A percentile compares a stretch with the other conserved stretches of the same genome.
These are phyloP conservation scores for Triticum aestivum DNA, from an alignment of 176 grass and related monocot species.

Conservation along the genomic window DNA sequence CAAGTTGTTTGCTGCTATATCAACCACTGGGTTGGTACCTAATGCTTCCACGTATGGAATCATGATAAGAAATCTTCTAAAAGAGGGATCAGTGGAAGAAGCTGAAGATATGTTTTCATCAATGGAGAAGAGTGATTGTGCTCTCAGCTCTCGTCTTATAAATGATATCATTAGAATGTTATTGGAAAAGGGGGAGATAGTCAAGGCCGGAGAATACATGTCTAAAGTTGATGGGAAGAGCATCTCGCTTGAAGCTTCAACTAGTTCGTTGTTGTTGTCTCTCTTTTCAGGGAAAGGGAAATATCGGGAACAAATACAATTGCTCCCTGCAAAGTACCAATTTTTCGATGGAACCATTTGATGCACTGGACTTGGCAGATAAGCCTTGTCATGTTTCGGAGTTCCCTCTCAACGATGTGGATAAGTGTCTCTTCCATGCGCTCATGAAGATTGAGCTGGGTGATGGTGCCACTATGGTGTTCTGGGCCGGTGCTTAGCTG, in stretches of 20 bases:
- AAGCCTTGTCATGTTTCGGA: not conserved
- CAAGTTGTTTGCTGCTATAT: not conserved
- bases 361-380: not conserved
- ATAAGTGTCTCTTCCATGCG: not conserved
- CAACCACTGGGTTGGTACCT: not conserved
- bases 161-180: not conserved
- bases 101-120: not conserved
- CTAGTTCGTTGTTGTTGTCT: not conserved
- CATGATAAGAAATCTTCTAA: not conserved
- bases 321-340: not conserved
- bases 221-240: not conserved
- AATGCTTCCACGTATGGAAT: not conserved
- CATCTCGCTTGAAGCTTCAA: conserved; percentile 9
- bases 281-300: not conserved
- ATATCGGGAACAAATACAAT: not conserved
- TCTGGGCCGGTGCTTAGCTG: not conserved
- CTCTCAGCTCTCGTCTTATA: not conserved
- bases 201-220: not conserved
- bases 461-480: not conserved
- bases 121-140: not conserved
- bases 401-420: not conserved
- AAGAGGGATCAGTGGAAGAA: not conserved
- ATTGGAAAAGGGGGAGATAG: not conserved
- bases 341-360: not conserved
- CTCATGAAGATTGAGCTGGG: not conserved